Conservation (phyloP, 345 rosid genomes). For the Populus simonii region DNA sequence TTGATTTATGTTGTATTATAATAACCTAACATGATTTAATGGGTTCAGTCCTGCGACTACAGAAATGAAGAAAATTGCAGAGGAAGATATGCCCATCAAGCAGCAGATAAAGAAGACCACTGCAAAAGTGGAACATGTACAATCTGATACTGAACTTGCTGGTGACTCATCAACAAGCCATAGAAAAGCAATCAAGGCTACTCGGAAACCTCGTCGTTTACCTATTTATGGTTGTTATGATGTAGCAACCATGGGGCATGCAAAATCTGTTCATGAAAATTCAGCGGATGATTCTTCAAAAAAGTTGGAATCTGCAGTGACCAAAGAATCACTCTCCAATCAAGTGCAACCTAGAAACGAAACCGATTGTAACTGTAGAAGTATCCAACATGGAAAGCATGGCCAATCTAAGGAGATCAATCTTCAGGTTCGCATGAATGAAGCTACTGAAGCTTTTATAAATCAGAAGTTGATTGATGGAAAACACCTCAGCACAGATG, state of each 20-base stretch:
- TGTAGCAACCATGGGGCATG: slow-evolving; percentile 18
- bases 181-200: slow-evolving; percentile 24
- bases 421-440: slow-evolving; percentile 45
- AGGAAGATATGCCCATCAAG: slow-evolving; percentile 32
- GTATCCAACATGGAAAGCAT: slow-evolving; percentile 1
- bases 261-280: slow-evolving; percentile 24
- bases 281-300: slow-evolving; percentile 27
- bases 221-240: slow-evolving; percentile 33
- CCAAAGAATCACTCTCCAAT: slow-evolving; percentile 20
- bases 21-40: neutral
- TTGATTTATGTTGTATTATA: neutral
- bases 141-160: slow-evolving; percentile 26
- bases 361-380: slow-evolving; percentile 20
- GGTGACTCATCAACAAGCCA: slow-evolving; percentile 17
- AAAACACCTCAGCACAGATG: slow-evolving; percentile 14
- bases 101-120: slow-evolving; percentile 29
- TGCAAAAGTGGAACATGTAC: slow-evolving; percentile 28
- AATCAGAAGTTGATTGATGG: slow-evolving; percentile 45
- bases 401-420: slow-evolving; percentile 36
- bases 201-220: slow-evolving; percentile 13
- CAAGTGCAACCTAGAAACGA: slow-evolving; percentile 19
- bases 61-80: slow-evolving; percentile 20
- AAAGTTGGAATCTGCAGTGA: slow-evolving; percentile 7
- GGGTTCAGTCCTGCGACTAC: slow-evolving; percentile 2
- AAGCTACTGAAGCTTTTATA: slow-evolving; percentile 55